These are phyloP conservation scores for Clarireedia sp. DNA, from an alignment of 2,329 filamentous ascomycete species.

Conservation along the genomic window DNA sequence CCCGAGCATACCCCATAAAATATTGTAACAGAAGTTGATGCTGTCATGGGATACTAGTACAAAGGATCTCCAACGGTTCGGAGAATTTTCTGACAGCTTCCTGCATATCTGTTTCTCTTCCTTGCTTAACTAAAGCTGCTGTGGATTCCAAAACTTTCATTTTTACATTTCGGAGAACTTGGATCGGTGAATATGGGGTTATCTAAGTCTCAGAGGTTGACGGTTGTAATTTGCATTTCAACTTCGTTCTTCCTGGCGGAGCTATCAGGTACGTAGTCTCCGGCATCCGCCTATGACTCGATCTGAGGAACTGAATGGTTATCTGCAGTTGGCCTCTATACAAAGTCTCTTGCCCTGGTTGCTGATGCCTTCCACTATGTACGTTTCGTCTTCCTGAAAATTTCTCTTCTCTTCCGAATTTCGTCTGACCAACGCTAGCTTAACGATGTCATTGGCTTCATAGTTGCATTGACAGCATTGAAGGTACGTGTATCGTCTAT, in stretches of 20 bases:
- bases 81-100: conserved; percentile 6
- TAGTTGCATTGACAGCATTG: conserved; percentile 57
- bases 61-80: conserved; percentile 2
- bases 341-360: conserved; percentile 61
- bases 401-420: not conserved
- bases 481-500: conserved; percentile 36
- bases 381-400: conserved; percentile 23
- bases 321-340: conserved; percentile 55
- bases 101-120: conserved; percentile 8
- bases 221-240: conserved; percentile 37
- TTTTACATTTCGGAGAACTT: not conserved
- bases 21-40: not conserved
- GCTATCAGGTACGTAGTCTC: conserved; percentile 32
- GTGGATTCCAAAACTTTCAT: conserved; percentile 1
- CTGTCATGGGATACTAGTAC: not conserved
- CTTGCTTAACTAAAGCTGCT: conserved; percentile 4
- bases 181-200: conserved; percentile 1
- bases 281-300: not conserved
- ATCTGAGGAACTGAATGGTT: not conserved
- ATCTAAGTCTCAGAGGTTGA: conserved; percentile 19
- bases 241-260: conserved; percentile 39
- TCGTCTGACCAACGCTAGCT: conserved; percentile 37
- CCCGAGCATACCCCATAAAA: not conserved
- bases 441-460: conserved; percentile 63
- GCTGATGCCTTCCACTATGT: conserved; percentile 77